Conservation (phyloP, 2,329 filamentous ascomycete genomes). For the Aspergillus sp. region DNA sequence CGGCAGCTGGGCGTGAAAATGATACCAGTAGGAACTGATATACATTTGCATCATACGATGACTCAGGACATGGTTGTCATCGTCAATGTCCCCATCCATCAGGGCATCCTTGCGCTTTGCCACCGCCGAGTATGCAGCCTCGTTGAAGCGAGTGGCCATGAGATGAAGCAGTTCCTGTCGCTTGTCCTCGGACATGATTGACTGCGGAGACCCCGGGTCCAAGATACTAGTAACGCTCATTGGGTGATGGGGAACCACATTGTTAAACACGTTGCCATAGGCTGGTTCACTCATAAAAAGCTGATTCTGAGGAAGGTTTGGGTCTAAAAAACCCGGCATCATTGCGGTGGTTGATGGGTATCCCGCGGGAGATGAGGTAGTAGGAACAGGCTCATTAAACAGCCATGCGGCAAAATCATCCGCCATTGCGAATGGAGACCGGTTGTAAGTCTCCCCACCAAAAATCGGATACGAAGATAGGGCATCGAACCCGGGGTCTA, state of each 20-base stretch:
- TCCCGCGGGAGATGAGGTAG: conserved; percentile 42
- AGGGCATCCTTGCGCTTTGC: conserved; percentile 72
- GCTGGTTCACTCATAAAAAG: conserved; percentile 48
- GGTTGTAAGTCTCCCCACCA: conserved; percentile 74
- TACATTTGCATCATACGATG: conserved; percentile 95
- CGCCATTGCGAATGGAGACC: conserved; percentile 81
- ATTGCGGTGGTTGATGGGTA: conserved; percentile 39
- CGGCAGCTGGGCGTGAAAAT: conserved; percentile 90
- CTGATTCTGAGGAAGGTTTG: conserved; percentile 43
- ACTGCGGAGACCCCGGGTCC: conserved; percentile 74
- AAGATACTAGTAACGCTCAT: conserved; percentile 87
- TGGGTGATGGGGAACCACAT: conserved; percentile 61
- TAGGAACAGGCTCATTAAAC: conserved; percentile 63
- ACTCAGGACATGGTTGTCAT: conserved; percentile 63
- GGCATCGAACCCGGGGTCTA: conserved; percentile 30
- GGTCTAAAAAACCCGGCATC: conserved; percentile 37
- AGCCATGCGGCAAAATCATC: conserved; percentile 84
- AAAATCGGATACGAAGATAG: conserved; percentile 71
- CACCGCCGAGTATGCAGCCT: conserved; percentile 68
- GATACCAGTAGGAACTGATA: conserved; percentile 87
- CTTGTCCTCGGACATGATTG: conserved; percentile 80
- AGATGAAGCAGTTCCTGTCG: conserved; percentile 77
- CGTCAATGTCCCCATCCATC: conserved; percentile 70
- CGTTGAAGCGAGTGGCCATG: conserved; percentile 76
- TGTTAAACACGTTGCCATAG: conserved; percentile 45